Evolutionary conservation across 2,329 filamentous ascomycete genomes (phyloP).

Genomic region (Cadophora sp.): DNA sequence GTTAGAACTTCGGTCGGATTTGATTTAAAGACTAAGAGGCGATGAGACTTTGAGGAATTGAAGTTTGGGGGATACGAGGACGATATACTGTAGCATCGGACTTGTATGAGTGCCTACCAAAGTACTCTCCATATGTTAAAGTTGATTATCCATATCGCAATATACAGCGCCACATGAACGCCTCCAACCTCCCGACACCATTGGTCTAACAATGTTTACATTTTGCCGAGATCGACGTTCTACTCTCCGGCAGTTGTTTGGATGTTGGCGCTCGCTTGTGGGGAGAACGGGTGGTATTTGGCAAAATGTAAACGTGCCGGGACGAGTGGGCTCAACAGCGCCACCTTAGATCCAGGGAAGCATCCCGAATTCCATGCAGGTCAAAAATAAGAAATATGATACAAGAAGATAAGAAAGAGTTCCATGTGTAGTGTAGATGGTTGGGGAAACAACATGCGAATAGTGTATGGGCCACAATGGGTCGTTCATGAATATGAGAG

Average conservation of each 20-base stretch:
- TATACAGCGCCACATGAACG: background rate
- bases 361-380: no score
- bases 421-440: no score
- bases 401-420: background rate
- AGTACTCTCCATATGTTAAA: background rate
- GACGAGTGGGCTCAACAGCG: background rate
- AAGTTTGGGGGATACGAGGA: background rate
- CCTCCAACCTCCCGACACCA: background rate
- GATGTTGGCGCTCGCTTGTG: background rate
- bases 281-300: background rate
- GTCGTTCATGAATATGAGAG: no score
- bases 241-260: slow-evolving; percentile 1
- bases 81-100: background rate
- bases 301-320: background rate
- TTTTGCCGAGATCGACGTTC: background rate
- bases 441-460: no score
- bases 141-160: slow-evolving; percentile 8
- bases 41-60: background rate
- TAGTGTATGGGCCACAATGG: no score
- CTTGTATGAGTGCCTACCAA: background rate
- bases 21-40: background rate
- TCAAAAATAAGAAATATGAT: no score
- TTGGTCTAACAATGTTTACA: background rate
- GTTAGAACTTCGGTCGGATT: background rate
- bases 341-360: background rate